Percentiles rank a stretch among this genome's conserved stretches.
Conservation (phyloP, 257 asterid genomes). For the Nicotiana paniculata region DNA sequence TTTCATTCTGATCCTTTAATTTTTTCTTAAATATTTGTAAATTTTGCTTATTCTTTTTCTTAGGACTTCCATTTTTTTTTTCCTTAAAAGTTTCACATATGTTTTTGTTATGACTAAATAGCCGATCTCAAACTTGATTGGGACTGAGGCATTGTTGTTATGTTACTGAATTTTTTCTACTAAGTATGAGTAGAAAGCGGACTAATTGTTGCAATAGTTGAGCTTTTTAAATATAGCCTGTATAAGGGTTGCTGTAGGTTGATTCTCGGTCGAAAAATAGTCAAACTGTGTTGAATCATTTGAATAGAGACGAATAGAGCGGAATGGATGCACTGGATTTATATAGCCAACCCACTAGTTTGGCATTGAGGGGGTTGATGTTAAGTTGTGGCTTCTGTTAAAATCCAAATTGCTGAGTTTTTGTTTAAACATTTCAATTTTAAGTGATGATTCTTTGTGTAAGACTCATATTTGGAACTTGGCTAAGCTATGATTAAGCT, state of each 20-base stretch:
- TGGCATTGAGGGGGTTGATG: neutral
- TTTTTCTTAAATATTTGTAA: neutral
- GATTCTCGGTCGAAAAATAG: neutral
- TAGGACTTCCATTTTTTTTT: neutral
- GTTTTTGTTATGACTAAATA: neutral
- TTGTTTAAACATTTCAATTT: no score
- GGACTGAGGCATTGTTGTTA: no score
- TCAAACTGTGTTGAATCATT: neutral
- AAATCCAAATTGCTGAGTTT: no score
- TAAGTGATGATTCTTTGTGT: no score
- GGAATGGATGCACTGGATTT: no score
- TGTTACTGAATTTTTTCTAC: neutral
- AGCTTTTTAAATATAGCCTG: neutral
- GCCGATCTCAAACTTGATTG: no score
- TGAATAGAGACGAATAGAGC: neutral
- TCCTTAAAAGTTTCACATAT: neutral
- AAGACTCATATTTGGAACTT: no score
- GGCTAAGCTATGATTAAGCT: no score
- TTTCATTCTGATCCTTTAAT: neutral
- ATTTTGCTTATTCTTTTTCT: neutral
- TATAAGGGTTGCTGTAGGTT: neutral
- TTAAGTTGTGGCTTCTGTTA: no score
- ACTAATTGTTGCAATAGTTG: neutral
- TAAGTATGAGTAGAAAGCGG: neutral
- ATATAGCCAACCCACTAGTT: neutral